phyloP scores from a whole-genome alignment of 1,284 basidiomycete species.

The Pulchroboletus neoregius region DNA sequence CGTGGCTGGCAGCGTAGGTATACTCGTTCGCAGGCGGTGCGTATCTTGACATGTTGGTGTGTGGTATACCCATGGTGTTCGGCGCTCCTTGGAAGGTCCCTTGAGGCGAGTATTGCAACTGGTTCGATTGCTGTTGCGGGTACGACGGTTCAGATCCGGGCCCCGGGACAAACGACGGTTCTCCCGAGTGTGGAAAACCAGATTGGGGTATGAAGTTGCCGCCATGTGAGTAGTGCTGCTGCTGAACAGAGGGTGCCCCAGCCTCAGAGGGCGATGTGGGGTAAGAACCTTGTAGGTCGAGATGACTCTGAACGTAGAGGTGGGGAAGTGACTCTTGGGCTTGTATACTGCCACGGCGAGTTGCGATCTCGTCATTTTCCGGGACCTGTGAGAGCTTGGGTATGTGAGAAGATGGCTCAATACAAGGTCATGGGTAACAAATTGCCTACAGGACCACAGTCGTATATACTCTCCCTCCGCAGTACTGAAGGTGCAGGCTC shows the following conservation, averaged over 20 bases:
- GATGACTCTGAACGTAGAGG: conserved; percentile 20
- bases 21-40: conserved; percentile 21
- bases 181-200: conserved; percentile 17
- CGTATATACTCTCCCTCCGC: conserved; percentile 28
- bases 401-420: neutral
- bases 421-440: neutral
- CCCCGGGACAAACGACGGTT: conserved; percentile 18
- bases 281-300: conserved; percentile 19
- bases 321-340: conserved; percentile 19
- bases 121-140: conserved; percentile 7
- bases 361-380: conserved; percentile 24
- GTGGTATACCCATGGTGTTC: conserved; percentile 17
- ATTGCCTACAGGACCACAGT: conserved; percentile 23
- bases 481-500: conserved; percentile 26
- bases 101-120: conserved; percentile 24
- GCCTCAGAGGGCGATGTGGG: conserved; percentile 21
- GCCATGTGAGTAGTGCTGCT: conserved; percentile 19
- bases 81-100: conserved; percentile 16
- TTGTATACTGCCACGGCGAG: conserved; percentile 29
- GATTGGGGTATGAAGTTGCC: conserved; percentile 16
- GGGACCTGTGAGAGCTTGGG: conserved; percentile 28
- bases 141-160: conserved; percentile 12
- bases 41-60: conserved; percentile 17
- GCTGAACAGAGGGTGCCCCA: conserved; percentile 12
- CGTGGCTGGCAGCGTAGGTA: conserved; percentile 23